Evolutionary conservation across 345 rosid species (phyloP), one percentile per base, ranked within the genome.

Genomic region (Lumnitzera racemosa): DNA sequence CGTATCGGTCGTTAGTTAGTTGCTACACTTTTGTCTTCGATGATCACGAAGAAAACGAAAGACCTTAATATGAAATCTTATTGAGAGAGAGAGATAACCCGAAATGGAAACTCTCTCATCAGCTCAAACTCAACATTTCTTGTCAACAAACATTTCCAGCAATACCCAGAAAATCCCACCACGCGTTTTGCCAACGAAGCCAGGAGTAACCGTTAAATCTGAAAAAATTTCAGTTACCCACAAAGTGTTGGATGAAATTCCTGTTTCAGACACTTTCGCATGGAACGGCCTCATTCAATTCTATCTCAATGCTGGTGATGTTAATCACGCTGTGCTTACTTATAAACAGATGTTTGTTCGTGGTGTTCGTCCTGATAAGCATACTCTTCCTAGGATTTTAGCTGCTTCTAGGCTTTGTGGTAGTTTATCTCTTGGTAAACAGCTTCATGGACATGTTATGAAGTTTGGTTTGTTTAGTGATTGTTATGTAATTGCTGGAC

Each of bases 221-320:
- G 53, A 29, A 17, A 51, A 13, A 25, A 13, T 24, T 24, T 59
- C 58, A 11, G 24, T 65, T 11, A 31, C 77, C 70, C 79, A 41
- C 51, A 71, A 75, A 31, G 47, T 60, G 80, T 50, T 80, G 70
- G 81, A 73, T 61, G 75, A 80, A 78, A 78, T 77, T 60, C 76
- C 78, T 53, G 61, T 14, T 0, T 61, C 72, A 49, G 76, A 70
- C 51, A 67, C 75, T 6, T 74, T 70, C 20, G 56, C 75, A 10
- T 79, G 87, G 84, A 79, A 79, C 72, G 64, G 51, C 16, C 74
- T 77, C 36, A 79, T 76, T 58, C 80, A 74, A 57, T 36, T 71
- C 64, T 67, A 66, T 61, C 74, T 82, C 60, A 57, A 67, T 56
- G 47, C 49, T 24, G 61, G 64, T 12, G 67, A 68, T 15, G 65